phyloP scores from a whole-genome alignment of 805 yeast genomes.

The Myxozyma lipomycoides region DNA sequence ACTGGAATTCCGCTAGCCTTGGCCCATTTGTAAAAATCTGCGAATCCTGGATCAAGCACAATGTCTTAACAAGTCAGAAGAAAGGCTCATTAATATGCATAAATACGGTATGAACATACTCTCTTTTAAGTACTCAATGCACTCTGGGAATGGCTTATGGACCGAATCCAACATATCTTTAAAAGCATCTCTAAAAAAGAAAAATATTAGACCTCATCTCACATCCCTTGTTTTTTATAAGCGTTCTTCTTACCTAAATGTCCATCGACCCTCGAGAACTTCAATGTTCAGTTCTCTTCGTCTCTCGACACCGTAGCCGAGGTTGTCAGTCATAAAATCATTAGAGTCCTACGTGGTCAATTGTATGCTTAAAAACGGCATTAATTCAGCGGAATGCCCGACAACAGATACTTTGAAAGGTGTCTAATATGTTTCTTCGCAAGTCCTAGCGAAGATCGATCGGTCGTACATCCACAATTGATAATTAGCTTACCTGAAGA shows the following conservation, averaged over 20 bases:
- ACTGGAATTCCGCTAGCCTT: conserved; percentile 68
- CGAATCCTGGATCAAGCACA: conserved; percentile 86
- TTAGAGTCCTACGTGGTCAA: conserved; percentile 86
- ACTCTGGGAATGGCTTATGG: conserved; percentile 70
- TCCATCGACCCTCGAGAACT: conserved; percentile 61
- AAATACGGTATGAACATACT: conserved; percentile 21
- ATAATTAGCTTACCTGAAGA: conserved; percentile 50
- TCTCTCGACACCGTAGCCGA: conserved; percentile 75
- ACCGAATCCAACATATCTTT: conserved; percentile 77
- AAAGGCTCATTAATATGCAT: not conserved
- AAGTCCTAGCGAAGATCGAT: no score
- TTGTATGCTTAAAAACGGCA: no score
- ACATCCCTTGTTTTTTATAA: not conserved
- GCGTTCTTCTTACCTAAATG: conserved; percentile 42
- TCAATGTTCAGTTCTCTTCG: conserved; percentile 66
- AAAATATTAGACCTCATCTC: no score
- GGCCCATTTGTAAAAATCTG: conserved; percentile 76
- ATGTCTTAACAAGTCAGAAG: conserved; percentile 40
- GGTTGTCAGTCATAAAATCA: conserved; percentile 80
- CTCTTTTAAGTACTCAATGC: conserved; percentile 62
- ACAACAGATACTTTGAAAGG: no score
- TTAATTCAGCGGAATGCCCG: no score
- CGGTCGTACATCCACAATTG: no score
- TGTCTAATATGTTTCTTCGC: no score
- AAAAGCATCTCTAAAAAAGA: conserved; percentile 65